Evolutionary conservation across 441 rosid genomes (phyloP).

Genomic region (Populus hybrid): DNA sequence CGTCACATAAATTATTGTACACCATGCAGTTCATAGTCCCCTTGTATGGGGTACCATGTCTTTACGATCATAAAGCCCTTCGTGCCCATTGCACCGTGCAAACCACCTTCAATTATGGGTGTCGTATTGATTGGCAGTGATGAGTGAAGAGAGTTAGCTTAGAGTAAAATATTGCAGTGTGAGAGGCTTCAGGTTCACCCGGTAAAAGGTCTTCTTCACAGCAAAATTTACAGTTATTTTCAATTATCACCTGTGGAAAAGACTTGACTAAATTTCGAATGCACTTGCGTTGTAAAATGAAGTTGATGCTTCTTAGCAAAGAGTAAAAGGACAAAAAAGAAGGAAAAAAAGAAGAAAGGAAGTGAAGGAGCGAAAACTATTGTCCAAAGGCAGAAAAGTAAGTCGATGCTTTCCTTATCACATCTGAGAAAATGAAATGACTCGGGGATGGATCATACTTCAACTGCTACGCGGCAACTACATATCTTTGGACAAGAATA

Average conservation of each 20-base stretch:
- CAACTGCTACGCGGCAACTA: too few relatives aligned
- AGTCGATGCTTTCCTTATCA: background rate
- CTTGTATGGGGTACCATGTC: background rate
- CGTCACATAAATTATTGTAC: background rate
- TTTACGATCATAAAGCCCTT: background rate
- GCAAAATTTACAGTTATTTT: background rate
- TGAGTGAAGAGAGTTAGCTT: background rate
- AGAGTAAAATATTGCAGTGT: background rate
- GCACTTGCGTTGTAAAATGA: background rate
- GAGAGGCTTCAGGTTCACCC: too few relatives aligned
- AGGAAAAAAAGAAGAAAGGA: background rate
- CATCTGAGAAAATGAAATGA: background rate
- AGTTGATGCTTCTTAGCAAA: background rate
- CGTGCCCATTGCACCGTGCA: background rate
- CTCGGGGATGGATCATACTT: too few relatives aligned
- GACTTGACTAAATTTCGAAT: too few relatives aligned
- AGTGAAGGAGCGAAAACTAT: too few relatives aligned
- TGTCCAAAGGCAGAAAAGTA: background rate
- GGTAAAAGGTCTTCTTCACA: background rate
- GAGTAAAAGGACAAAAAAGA: too few relatives aligned
- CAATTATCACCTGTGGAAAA: background rate
- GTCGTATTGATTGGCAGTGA: background rate
- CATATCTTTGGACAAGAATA: too few relatives aligned
- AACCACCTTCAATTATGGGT: background rate
- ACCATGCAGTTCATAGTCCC: background rate